phyloP scores from a whole-genome alignment of 352 stramenopile species.

The Pythium rhizo-oryzae region DNA sequence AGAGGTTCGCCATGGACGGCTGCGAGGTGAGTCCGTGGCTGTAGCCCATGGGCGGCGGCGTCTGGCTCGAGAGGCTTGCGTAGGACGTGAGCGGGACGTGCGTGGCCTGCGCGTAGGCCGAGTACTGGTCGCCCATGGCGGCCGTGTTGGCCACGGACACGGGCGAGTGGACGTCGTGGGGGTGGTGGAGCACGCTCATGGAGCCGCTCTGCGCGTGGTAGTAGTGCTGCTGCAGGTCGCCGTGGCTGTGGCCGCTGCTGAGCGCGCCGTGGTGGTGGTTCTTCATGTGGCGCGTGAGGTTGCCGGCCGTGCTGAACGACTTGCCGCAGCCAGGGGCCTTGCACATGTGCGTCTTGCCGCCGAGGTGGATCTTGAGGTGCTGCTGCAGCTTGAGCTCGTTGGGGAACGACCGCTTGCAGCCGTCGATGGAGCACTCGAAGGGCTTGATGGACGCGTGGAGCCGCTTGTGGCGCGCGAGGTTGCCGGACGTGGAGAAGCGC shows the following conservation, averaged over 20 bases:
- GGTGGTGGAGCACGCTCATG: constrained; percentile 22
- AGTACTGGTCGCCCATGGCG: constrained; percentile 16
- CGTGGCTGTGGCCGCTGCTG: constrained; percentile 3
- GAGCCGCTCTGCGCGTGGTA: constrained; percentile 14
- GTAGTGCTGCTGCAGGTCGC: constrained; percentile 5
- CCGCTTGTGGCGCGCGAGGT: constrained; percentile 66
- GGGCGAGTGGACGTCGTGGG: constrained; percentile 18
- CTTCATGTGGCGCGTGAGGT: constrained; percentile 70
- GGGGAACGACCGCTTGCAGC: constrained; percentile 19
- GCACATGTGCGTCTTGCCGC: constrained; percentile 55
- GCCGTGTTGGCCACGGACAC: constrained; percentile 24
- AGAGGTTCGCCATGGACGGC: constrained; percentile 25
- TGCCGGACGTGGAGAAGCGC: constrained; percentile 73
- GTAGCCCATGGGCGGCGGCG: constrained; percentile 8
- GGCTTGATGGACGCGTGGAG: constrained; percentile 49
- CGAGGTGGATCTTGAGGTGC: constrained; percentile 26
- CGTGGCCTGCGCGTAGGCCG: constrained; percentile 21
- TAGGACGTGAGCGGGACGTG: constrained; percentile 30
- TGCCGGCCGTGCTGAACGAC: constrained; percentile 68
- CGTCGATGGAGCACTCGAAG: constrained; percentile 11
- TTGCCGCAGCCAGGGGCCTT: constrained; percentile 45
- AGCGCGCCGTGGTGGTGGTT: constrained; percentile 45
- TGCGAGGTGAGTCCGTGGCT: constrained; percentile 16
- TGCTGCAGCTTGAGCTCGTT: constrained; percentile 25
- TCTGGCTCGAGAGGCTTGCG: constrained; percentile 19